Evolutionary conservation across 768 basidiomycete species (phyloP), one percentile per base, ranked within the genome.

Genomic region (Leccinellum rugosiceps): DNA sequence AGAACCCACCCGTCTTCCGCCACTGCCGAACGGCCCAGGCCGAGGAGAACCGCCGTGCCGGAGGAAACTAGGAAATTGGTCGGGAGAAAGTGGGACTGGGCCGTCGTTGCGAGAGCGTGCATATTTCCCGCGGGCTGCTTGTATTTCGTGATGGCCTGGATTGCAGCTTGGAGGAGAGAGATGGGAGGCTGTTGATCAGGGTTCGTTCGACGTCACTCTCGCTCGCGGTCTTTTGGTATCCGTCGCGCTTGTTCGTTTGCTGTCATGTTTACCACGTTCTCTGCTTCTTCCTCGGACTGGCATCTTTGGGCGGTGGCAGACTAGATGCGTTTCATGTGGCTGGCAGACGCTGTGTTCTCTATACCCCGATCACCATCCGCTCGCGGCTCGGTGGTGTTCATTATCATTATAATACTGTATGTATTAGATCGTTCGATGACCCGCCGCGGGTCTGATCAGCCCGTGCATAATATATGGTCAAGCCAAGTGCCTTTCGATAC

Each of bases 141-240:
- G 61, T 94, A 94, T 72, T 83, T 87, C 59, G 74, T 88, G 15
- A 93, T 88, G 86, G 87, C 88, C 13, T 94, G 92, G 91, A 72
- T 76, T 11, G 68, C 71, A 38, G 75, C 75, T 19, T 69, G 81
- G 60, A 70, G 75, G 41, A 64, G 75, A 58, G 82, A 83, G 60
- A n/a, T 38, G 1, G 58, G 62, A 7, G 58, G 53, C 1, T 70
- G 72, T 50, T 73, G 60, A 63, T 25, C 44, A 45, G 23, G 25
- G 38, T 43, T 38, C 10, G 32, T 46, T 44, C 8, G 30, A 1
- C 14, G 25, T 17, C 14, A 19, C 8, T 13, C 34, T n/a, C 3
- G 14, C 8, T 21, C 58, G 50, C 38, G 38, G 38, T 19, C 38
- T 41, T 41, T 23, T 61, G 30, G 11, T 52, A n/a, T 52, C 30